Conservation (phyloP, 768 basidiomycete genomes). For the Cantharellus anzutake region DNA sequence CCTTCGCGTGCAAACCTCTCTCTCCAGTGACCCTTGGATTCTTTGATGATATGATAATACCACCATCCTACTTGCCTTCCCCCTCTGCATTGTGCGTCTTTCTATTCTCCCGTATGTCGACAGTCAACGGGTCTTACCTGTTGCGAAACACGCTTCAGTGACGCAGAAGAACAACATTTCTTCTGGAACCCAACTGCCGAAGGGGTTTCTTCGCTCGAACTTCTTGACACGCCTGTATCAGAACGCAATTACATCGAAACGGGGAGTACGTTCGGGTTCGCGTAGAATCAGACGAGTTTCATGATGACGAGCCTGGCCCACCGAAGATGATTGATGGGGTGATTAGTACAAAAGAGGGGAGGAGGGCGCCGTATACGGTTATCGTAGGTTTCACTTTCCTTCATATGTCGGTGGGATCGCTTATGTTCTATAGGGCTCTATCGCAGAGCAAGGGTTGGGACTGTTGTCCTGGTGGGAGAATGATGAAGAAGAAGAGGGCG, state of each 20-base stretch:
- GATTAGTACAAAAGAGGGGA: slow-evolving; percentile 28
- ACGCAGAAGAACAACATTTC: slow-evolving; percentile 63
- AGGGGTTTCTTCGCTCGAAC: slow-evolving; percentile 23
- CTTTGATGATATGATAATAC: slow-evolving; percentile 87
- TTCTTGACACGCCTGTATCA: slow-evolving; percentile 45
- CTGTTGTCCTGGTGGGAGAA: slow-evolving; percentile 10
- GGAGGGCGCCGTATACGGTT: slow-evolving; percentile 46
- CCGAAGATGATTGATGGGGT: slow-evolving; percentile 58
- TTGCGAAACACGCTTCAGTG: slow-evolving; percentile 23
- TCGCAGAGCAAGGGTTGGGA: slow-evolving; percentile 66
- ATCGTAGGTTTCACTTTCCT: slow-evolving; percentile 27
- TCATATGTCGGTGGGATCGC: not conserved
- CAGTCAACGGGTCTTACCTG: not conserved
- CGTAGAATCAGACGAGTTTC: slow-evolving; percentile 66
- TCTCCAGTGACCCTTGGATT: slow-evolving; percentile 64
- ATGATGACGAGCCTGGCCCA: slow-evolving; percentile 72
- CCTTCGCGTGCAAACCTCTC: not conserved
- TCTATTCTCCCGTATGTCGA: not conserved
- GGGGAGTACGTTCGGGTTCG: slow-evolving; percentile 60
- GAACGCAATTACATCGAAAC: slow-evolving; percentile 70
- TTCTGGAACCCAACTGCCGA: slow-evolving; percentile 55
- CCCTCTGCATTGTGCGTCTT: slow-evolving; percentile 54
- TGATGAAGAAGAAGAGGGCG: slow-evolving; percentile 1
- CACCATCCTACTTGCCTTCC: slow-evolving; percentile 57
- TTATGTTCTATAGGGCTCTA: slow-evolving; percentile 38